Percentiles rank a stretch among this genome's conserved stretches.
phyloP scores from a whole-genome alignment of 176 grass and related monocot species.

The Triticum turgidum region DNA sequence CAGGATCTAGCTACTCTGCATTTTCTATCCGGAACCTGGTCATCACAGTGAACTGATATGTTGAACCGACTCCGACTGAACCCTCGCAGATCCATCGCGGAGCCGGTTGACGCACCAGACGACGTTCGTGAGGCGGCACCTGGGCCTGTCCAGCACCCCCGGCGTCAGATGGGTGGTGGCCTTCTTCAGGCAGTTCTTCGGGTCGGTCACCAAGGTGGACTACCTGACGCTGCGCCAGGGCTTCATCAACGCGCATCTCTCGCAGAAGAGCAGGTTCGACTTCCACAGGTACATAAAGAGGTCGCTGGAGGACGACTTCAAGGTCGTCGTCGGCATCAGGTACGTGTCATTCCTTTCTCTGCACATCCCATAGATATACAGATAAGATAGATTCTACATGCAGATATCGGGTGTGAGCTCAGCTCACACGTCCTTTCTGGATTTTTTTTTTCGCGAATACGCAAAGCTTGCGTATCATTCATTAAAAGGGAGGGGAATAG shows the following conservation, averaged over 20 bases:
- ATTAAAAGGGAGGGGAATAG: too few species aligned
- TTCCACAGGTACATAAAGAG: constrained; percentile 90
- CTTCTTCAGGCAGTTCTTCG: constrained; percentile 83
- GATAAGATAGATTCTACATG: too few species aligned
- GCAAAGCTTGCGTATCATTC: too few species aligned
- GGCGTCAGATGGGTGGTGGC: constrained; percentile 70
- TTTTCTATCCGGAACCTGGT: too few species aligned
- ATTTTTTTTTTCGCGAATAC: too few species aligned
- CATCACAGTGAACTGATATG: not conserved
- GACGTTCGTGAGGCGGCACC: constrained; percentile 68
- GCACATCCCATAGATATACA: too few species aligned
- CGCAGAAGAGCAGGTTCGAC: constrained; percentile 59
- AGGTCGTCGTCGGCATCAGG: constrained; percentile 84
- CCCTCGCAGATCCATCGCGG: constrained; percentile 62
- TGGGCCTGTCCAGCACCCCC: constrained; percentile 49
- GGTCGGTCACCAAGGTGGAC: constrained; percentile 76
- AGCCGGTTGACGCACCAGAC: constrained; percentile 77
- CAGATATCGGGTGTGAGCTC: too few species aligned
- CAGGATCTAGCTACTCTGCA: not conserved
- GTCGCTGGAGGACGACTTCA: constrained; percentile 86
- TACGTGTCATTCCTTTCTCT: not conserved
- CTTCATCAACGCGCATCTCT: constrained; percentile 83
- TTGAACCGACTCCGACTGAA: not conserved
- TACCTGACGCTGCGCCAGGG: constrained; percentile 83
- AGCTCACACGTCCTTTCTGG: too few species aligned